Percentiles rank a stretch among this genome's conserved stretches.
Evolutionary conservation across 106 monocot species (phyloP).

Genomic region (Platanthera zijinensis): DNA sequence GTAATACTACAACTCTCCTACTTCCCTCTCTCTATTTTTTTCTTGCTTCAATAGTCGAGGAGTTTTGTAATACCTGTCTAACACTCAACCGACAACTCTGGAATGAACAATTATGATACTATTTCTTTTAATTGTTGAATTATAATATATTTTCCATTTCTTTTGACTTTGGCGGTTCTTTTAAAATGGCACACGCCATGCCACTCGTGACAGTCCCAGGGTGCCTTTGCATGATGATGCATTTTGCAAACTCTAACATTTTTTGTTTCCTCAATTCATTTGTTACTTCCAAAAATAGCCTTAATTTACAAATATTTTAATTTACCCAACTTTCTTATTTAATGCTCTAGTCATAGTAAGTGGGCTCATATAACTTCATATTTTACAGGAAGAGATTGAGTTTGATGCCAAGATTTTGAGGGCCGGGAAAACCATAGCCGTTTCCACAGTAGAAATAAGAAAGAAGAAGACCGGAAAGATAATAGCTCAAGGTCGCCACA

Average conservation of each 20-base stretch:
- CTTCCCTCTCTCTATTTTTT: too few relatives aligned
- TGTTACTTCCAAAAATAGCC: not conserved
- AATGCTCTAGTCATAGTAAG: not conserved
- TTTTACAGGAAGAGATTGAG: slow-evolving; percentile 68
- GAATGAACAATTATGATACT: too few relatives aligned
- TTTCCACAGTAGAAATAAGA: slow-evolving; percentile 54
- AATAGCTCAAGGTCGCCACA: slow-evolving; percentile 60
- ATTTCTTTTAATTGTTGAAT: too few relatives aligned
- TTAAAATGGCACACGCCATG: too few relatives aligned
- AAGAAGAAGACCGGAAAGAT: slow-evolving; percentile 65
- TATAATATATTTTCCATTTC: too few relatives aligned
- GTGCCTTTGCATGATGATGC: too few relatives aligned
- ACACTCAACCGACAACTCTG: too few relatives aligned
- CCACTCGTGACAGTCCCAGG: too few relatives aligned
- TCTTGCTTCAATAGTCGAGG: too few relatives aligned
- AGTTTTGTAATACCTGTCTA: too few relatives aligned
- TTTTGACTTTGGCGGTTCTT: too few relatives aligned
- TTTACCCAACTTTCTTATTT: not conserved
- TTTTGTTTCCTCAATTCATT: not conserved
- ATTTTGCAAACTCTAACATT: not conserved
- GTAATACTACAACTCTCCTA: too few relatives aligned
- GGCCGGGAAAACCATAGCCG: slow-evolving; percentile 52
- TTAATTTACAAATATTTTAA: not conserved
- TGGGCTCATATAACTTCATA: not conserved
- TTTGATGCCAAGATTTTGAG: slow-evolving; percentile 72